phyloP scores from a whole-genome alignment of 345 rosid species.

The Eucalyptus victrix region DNA sequence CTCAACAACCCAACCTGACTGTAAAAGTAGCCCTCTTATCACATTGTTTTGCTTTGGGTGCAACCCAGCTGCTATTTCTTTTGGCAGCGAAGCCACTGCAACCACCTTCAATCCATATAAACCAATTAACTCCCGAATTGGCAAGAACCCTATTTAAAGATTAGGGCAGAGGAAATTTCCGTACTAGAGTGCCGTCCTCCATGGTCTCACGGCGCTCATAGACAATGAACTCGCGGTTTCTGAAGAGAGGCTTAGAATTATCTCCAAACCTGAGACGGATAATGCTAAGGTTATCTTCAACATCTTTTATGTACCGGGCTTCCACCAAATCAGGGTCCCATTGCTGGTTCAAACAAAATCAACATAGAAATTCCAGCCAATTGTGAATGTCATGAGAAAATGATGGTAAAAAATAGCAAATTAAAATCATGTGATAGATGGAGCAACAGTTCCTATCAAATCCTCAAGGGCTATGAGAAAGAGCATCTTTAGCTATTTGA shows the following conservation, averaged over 20 bases:
- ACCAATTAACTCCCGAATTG: neutral
- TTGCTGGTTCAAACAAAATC: constrained; percentile 25
- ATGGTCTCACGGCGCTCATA: constrained; percentile 71
- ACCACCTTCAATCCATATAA: constrained; percentile 28
- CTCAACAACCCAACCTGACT: constrained; percentile 91
- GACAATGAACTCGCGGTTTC: constrained; percentile 73
- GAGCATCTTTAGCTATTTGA: neutral
- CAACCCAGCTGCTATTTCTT: constrained; percentile 70
- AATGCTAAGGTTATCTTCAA: constrained; percentile 67
- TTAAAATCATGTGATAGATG: neutral
- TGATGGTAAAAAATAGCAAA: neutral
- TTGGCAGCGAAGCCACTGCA: constrained; percentile 72
- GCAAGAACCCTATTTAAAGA: neutral
- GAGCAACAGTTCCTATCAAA: neutral
- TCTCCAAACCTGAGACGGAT: constrained; percentile 59
- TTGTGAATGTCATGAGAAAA: neutral
- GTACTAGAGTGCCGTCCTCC: constrained; percentile 79
- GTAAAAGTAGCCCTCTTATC: constrained; percentile 52
- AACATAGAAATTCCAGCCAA: neutral
- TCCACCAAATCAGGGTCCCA: constrained; percentile 82
- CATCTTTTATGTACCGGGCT: constrained; percentile 49
- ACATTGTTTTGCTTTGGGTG: constrained; percentile 56
- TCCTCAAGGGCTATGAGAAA: neutral
- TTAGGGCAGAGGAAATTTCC: neutral
- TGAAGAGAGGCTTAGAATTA: constrained; percentile 57